phyloP scores from a whole-genome alignment of 2,329 filamentous ascomycete genomes.

The Lasiodiplodia sp. region DNA sequence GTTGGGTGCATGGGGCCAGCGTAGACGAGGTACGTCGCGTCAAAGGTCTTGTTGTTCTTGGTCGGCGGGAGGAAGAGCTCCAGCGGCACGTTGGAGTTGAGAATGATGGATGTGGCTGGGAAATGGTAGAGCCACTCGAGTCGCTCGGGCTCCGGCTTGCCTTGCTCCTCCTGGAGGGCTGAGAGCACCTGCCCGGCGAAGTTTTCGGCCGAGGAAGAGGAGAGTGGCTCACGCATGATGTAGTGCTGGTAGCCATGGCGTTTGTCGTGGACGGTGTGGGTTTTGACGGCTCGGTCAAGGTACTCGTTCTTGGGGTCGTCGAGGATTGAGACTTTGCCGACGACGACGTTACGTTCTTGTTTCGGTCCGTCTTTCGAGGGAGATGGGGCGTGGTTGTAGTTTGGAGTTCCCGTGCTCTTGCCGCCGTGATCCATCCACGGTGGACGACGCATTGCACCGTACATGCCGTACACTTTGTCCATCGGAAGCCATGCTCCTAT shows the following conservation, averaged over 20 bases:
- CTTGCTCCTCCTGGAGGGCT: neutral
- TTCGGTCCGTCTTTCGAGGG: neutral
- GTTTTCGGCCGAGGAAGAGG: neutral
- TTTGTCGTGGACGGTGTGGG: conserved; percentile 44
- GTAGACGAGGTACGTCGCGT: neutral
- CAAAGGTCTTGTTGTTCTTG: neutral
- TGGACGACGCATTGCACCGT: conserved; percentile 16
- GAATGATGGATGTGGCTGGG: conserved; percentile 2
- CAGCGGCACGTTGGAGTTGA: conserved; percentile 18
- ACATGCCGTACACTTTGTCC: conserved; percentile 20
- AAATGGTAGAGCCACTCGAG: conserved; percentile 20
- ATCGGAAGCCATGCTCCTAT: conserved; percentile 3
- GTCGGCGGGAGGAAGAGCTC: conserved; percentile 19
- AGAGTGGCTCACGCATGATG: conserved; percentile 35
- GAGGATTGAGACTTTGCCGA: conserved; percentile 31
- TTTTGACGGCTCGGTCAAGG: conserved; percentile 46
- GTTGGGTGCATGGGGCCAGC: neutral
- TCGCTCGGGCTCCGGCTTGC: conserved; percentile 3
- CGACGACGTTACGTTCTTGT: conserved; percentile 6
- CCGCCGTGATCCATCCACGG: conserved; percentile 2
- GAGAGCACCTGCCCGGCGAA: conserved; percentile 10
- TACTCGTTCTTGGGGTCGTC: conserved; percentile 32
- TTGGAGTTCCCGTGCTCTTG: conserved; percentile 1
- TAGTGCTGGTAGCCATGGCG: conserved; percentile 46
- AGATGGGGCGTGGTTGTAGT: conserved; percentile 1